Base-by-base conservation (phyloP, 78 protist species). In the Parvularia atlantis region DNA sequence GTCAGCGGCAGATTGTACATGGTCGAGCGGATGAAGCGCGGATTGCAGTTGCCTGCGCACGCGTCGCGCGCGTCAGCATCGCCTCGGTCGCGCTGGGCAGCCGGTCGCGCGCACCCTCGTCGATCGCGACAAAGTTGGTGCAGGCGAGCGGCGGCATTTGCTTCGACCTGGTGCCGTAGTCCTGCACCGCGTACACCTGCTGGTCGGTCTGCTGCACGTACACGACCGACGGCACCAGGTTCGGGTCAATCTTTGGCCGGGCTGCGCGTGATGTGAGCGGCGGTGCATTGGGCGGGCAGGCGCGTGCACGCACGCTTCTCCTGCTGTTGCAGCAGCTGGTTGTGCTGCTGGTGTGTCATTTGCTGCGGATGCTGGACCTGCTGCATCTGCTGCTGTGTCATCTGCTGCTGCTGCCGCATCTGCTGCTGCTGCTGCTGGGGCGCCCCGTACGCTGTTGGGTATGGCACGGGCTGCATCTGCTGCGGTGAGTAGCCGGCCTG, bases 81-180 rank as follows among this genome's bases (percentile, higher is more conserved):
- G 33, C 17, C 40, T 24, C n/a, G 64, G 14, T 13, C 0, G 30
- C 10, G 37, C 9, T 19, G 10, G 28, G 60, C 28, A 54, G 16
- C 6, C 37, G 10, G 6, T 19, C 11, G 16, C 28, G 11, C 30
- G 9, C 26, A 6, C 28, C 60, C 41, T 64, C 58, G 16, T 44
- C 37, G 17, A 64, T 19, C 26, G 31, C 60, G 22, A 20, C 13
- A 36, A 56, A 53, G 53, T 36, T 35, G 17, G 65, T 39, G 17
- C 58, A 20, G 9, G 65, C 75, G 20, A 69, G 75, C n/a, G 75
- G 75, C 31, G 75, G 75, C n/a, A n/a, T n/a, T n/a, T n/a, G n/a
- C n/a, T n/a, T n/a, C n/a, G n/a, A n/a, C n/a, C n/a, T n/a, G n/a
- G n/a, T n/a, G n/a, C n/a, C n/a, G n/a, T n/a, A n/a, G n/a, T n/a